Conservation (phyloP, 2,329 filamentous ascomycete genomes). For the Pseudopyricularia cyperi region DNA sequence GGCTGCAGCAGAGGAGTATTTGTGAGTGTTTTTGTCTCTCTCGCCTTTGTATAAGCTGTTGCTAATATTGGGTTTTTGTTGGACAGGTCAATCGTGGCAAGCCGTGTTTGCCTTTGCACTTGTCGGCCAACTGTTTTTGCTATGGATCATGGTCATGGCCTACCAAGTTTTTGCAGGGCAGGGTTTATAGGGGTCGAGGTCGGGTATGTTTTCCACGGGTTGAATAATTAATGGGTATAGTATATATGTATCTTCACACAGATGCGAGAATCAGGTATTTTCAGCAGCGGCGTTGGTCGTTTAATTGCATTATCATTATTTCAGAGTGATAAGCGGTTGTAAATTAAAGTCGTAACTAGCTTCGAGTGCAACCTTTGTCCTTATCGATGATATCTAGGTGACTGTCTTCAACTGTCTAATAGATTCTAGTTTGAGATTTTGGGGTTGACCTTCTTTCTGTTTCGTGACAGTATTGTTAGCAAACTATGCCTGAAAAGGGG, state of each 20-base stretch:
- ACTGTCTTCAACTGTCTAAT: background rate
- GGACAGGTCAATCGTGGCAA: slow-evolving; percentile 47
- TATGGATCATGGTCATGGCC: slow-evolving; percentile 60
- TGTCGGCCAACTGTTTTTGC: slow-evolving; percentile 43
- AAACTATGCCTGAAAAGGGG: background rate
- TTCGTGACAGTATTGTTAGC: background rate
- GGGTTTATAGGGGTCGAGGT: background rate
- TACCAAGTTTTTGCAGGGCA: slow-evolving; percentile 44
- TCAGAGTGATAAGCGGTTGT: no score
- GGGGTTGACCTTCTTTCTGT: slow-evolving; percentile 21
- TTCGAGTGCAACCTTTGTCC: no score
- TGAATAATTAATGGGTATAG: no score
- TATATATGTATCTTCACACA: no score
- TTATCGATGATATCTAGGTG: no score
- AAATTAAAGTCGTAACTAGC: no score
- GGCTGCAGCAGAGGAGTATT: slow-evolving; percentile 50
- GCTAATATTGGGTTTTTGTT: background rate
- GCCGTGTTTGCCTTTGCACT: slow-evolving; percentile 51
- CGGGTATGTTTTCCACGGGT: no score
- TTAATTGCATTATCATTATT: no score
- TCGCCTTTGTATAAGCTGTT: no score
- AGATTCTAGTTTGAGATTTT: slow-evolving; percentile 15
- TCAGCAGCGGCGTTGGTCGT: no score
- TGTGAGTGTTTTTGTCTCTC: slow-evolving; percentile 31
- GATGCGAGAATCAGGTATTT: no score